phyloP scores from a whole-genome alignment of 2,329 filamentous ascomycete species.

The Zelopaecilomyces penicillatus region DNA sequence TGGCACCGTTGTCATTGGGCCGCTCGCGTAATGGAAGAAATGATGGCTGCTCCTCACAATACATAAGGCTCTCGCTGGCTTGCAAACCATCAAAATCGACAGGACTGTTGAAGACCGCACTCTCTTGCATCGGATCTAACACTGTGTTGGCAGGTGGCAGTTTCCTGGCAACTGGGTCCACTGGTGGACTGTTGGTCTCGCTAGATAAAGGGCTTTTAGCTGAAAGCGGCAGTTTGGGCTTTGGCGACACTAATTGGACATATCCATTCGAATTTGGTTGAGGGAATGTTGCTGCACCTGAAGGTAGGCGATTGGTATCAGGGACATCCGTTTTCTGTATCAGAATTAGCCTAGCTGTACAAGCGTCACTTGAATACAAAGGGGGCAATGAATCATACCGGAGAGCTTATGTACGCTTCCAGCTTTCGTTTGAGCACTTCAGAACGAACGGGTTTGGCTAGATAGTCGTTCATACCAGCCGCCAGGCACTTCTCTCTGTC shows the following conservation, averaged over 20 bases:
- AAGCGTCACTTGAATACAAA: neutral
- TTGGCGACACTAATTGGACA: neutral
- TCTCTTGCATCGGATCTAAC: slow-evolving; percentile 23
- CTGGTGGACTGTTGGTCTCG: slow-evolving; percentile 2
- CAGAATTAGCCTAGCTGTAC: neutral
- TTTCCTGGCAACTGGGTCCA: slow-evolving; percentile 6
- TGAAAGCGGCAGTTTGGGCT: slow-evolving; percentile 6
- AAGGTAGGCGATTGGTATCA: slow-evolving; percentile 2
- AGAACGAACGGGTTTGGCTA: slow-evolving; percentile 89
- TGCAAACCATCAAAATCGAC: slow-evolving; percentile 17
- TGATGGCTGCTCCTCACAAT: slow-evolving; percentile 12
- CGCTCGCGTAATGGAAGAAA: slow-evolving; percentile 16
- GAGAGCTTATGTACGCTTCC: slow-evolving; percentile 42
- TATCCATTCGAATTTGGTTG: slow-evolving; percentile 5
- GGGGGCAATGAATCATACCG: slow-evolving; percentile 16
- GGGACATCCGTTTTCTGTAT: neutral
- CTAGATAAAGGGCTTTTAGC: slow-evolving; percentile 8
- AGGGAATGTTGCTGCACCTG: slow-evolving; percentile 1
- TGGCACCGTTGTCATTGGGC: slow-evolving; percentile 13
- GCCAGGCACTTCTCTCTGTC: slow-evolving; percentile 93
- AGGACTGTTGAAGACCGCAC: slow-evolving; percentile 24
- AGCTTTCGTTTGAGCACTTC: slow-evolving; percentile 81
- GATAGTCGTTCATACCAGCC: slow-evolving; percentile 94
- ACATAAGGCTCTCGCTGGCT: slow-evolving; percentile 19
- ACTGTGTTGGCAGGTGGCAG: slow-evolving; percentile 7